Evolutionary conservation across 352 stramenopile species (phyloP).

Genomic region (Phytopythium sindhum): DNA sequence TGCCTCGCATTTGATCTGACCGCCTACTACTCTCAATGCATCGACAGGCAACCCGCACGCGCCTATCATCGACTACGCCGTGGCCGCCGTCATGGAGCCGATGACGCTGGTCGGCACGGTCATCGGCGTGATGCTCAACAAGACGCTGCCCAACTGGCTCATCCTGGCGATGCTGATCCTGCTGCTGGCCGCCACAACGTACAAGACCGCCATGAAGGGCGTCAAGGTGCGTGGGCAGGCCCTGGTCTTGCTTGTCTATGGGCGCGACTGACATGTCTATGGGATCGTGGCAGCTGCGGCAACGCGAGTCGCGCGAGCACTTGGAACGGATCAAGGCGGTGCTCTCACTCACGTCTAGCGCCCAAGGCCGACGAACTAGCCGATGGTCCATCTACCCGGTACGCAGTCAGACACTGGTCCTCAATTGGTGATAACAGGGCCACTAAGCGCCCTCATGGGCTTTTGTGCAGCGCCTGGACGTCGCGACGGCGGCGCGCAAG

Average conservation of each 20-base stretch:
- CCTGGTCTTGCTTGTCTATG: not conserved
- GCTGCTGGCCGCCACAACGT: slow-evolving; percentile 74
- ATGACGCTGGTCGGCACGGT: slow-evolving; percentile 79
- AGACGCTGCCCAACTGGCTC: slow-evolving; percentile 80
- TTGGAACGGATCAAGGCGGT: slow-evolving; percentile 45
- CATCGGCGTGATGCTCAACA: slow-evolving; percentile 84
- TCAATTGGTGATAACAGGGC: not conserved
- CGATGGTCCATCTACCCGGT: slow-evolving; percentile 74
- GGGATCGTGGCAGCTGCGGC: slow-evolving; percentile 29
- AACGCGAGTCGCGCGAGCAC: slow-evolving; percentile 50
- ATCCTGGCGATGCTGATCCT: slow-evolving; percentile 74
- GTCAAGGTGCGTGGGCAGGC: slow-evolving; percentile 32
- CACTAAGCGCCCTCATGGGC: not conserved
- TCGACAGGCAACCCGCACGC: slow-evolving; percentile 68
- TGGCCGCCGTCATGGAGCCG: slow-evolving; percentile 98
- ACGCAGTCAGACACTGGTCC: slow-evolving; percentile 9
- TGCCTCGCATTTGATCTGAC: not conserved
- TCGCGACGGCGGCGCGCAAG: slow-evolving; percentile 45
- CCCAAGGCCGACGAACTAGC: slow-evolving; percentile 36
- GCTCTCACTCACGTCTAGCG: slow-evolving; percentile 29
- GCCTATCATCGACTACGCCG: slow-evolving; percentile 96
- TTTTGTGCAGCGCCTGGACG: slow-evolving; percentile 49
- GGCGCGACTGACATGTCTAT: not conserved
- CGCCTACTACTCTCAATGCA: not conserved
- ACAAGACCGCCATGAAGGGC: slow-evolving; percentile 71